Conservation (phyloP, 768 basidiomycete species). For the Termitomyces sp. region DNA sequence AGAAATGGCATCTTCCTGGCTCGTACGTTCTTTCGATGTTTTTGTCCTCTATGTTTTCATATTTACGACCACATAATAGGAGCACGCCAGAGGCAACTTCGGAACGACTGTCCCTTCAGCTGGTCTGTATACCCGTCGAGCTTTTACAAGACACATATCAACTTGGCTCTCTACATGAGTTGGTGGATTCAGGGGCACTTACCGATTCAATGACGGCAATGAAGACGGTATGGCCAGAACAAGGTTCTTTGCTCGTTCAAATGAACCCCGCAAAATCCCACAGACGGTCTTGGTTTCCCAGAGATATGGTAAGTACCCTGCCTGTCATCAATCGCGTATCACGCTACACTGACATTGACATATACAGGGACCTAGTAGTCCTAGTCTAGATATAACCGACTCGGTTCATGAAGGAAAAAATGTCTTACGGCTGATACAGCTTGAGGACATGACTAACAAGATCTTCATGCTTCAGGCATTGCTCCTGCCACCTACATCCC, state of each 20-base stretch:
- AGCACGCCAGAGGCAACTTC: neutral
- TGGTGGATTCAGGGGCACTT: constrained; percentile 18
- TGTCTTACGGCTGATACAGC: constrained; percentile 44
- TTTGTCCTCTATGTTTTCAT: neutral
- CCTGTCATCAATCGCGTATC: neutral
- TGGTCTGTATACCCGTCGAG: constrained; percentile 28
- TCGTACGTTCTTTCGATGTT: constrained; percentile 11
- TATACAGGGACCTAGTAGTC: constrained; percentile 22
- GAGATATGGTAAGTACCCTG: constrained; percentile 31
- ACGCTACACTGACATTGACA: neutral
- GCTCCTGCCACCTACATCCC: neutral
- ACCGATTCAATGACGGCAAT: constrained; percentile 19
- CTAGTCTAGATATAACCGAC: constrained; percentile 33
- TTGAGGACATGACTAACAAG: constrained; percentile 34
- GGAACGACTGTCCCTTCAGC: constrained; percentile 23
- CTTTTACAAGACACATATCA: constrained; percentile 17
- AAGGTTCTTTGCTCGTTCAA: constrained; percentile 39
- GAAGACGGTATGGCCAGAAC: constrained; percentile 37
- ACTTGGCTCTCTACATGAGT: constrained; percentile 6
- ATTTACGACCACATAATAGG: neutral
- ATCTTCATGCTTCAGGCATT: constrained; percentile 41
- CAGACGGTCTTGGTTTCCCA: constrained; percentile 38
- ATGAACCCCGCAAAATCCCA: constrained; percentile 33
- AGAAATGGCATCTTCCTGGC: constrained; percentile 26
- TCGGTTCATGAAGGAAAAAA: constrained; percentile 40